Conservation (phyloP, 1,284 basidiomycete genomes). For the Trametes versicolor region DNA sequence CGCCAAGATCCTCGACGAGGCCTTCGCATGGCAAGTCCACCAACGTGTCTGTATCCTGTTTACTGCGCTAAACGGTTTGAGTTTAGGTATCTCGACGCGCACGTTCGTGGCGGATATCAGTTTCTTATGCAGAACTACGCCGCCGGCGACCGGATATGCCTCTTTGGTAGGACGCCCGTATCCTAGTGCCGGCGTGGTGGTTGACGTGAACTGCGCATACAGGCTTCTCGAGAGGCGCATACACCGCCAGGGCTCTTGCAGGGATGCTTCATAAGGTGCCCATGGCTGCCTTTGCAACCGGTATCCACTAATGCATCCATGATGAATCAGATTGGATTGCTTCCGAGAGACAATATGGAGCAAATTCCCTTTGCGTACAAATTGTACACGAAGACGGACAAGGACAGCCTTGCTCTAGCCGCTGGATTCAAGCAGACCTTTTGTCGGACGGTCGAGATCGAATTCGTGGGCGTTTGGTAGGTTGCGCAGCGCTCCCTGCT, state of each 20-base stretch:
- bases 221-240: slow-evolving; percentile 56
- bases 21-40: slow-evolving; percentile 53
- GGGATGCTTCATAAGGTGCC: slow-evolving; percentile 51
- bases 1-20: slow-evolving; percentile 56
- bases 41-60: background rate
- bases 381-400: slow-evolving; percentile 59
- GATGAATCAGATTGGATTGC: slow-evolving; percentile 54
- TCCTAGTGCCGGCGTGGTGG: background rate
- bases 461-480: slow-evolving; percentile 56
- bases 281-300: background rate
- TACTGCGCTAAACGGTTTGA: background rate
- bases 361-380: slow-evolving; percentile 68
- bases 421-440: slow-evolving; percentile 63
- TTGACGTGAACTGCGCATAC: background rate
- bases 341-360: slow-evolving; percentile 60
- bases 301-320: background rate
- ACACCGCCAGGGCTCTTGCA: slow-evolving; percentile 59
- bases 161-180: slow-evolving; percentile 54
- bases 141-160: slow-evolving; percentile 59
- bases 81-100: slow-evolving; percentile 54
- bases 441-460: slow-evolving; percentile 57
- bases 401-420: slow-evolving; percentile 50
- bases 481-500: slow-evolving; percentile 4
- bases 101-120: slow-evolving; percentile 68
- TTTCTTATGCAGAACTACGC: slow-evolving; percentile 73